Evolutionary conservation across 371 early-diverging fungal species (phyloP).

Genomic region (Lichtheimia corymbifera): DNA sequence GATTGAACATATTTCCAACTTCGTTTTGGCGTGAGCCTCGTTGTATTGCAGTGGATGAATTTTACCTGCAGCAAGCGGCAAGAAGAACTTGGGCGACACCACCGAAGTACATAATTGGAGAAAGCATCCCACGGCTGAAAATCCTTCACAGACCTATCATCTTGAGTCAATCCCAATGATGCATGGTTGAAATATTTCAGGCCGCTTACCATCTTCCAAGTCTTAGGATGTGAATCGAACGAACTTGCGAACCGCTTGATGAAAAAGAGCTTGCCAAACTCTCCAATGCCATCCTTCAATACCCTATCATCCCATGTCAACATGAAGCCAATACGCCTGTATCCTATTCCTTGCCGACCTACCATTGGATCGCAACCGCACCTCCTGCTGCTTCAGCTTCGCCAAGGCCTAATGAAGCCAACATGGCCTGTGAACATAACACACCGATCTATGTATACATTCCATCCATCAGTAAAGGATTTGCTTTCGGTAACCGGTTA

Average conservation of each 20-base stretch:
- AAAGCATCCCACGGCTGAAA: slow-evolving; percentile 56
- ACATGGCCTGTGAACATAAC: slow-evolving; percentile 73
- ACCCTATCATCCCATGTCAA: slow-evolving; percentile 35
- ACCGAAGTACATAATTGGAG: slow-evolving; percentile 64
- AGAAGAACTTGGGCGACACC: slow-evolving; percentile 52
- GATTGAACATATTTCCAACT: slow-evolving; percentile 62
- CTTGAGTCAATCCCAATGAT: neutral
- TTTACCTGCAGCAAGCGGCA: slow-evolving; percentile 59
- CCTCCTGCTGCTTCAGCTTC: slow-evolving; percentile 59
- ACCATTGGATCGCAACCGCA: slow-evolving; percentile 76
- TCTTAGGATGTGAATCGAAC: slow-evolving; percentile 76
- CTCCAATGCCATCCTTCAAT: slow-evolving; percentile 71
- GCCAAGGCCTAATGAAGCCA: slow-evolving; percentile 63
- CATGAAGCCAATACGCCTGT: neutral
- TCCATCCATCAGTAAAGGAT: too few relatives aligned
- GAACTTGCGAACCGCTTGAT: slow-evolving; percentile 69
- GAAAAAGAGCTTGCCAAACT: slow-evolving; percentile 74
- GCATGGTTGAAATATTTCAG: neutral
- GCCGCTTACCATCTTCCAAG: slow-evolving; percentile 67
- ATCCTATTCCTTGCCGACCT: neutral
- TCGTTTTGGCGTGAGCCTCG: neutral
- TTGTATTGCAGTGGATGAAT: neutral
- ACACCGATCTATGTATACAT: slow-evolving; percentile 58
- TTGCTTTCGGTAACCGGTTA: too few relatives aligned
- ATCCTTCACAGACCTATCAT: slow-evolving; percentile 50